These are phyloP conservation scores for Xylaria sp. DNA, from an alignment of 495 filamentous ascomycete species.

Conservation along the genomic window DNA sequence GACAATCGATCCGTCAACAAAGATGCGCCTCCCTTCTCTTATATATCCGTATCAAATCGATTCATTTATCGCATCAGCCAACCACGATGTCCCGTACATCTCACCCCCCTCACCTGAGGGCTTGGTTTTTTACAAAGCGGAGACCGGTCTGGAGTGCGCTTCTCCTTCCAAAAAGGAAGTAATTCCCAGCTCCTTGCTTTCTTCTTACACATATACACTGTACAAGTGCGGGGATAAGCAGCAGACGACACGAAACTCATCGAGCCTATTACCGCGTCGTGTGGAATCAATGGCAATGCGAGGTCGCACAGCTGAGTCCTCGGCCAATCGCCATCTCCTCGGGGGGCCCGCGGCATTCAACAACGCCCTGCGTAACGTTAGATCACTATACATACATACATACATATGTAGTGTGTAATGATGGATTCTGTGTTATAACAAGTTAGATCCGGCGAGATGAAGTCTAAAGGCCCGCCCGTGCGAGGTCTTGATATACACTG, in stretches of 20 bases:
- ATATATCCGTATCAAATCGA: not conserved
- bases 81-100: not conserved
- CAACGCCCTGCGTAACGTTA: not conserved
- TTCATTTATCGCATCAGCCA: not conserved
- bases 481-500: too few relatives aligned
- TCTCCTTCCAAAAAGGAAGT: slow-evolving; percentile 1
- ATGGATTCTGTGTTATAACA: too few relatives aligned
- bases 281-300: too few relatives aligned
- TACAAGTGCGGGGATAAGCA: not conserved
- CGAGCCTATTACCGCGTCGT: not conserved
- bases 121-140: slow-evolving; percentile 3
- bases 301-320: too few relatives aligned
- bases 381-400: not conserved
- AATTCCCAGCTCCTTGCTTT: not conserved
- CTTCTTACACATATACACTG: not conserved
- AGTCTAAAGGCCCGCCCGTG: too few relatives aligned
- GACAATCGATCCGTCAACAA: not conserved
- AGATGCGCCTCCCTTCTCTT: not conserved
- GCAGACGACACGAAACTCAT: not conserved
- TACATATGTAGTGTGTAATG: too few relatives aligned
- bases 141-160: not conserved
- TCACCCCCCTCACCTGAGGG: not conserved
- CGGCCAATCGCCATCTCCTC: not conserved
- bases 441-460: too few relatives aligned
- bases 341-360: not conserved